phyloP scores from a whole-genome alignment of 768 basidiomycete genomes.

The Kwoniella bestiolae region DNA sequence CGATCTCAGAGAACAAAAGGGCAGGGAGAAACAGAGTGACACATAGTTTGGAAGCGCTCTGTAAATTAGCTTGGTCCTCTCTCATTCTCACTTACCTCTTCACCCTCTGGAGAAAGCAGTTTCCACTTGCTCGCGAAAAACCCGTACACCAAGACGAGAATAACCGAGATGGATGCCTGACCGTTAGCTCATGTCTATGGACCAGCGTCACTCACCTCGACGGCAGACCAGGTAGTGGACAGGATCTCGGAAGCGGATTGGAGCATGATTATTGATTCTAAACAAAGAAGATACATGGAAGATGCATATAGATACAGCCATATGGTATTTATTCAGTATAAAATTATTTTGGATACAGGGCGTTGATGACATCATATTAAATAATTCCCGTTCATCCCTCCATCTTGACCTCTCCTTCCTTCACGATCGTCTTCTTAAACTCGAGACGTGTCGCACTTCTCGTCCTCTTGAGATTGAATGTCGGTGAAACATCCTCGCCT shows the following conservation, averaged over 20 bases:
- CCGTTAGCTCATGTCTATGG: not conserved
- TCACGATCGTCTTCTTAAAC: slow-evolving; percentile 1
- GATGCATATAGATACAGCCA: no score
- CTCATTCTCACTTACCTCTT: slow-evolving; percentile 24
- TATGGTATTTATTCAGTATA: no score
- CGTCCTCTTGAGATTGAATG: slow-evolving; percentile 15
- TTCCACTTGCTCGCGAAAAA: slow-evolving; percentile 37
- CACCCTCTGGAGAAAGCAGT: slow-evolving; percentile 42
- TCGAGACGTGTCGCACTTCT: slow-evolving; percentile 17
- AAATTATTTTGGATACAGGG: not conserved
- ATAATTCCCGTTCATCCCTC: not conserved
- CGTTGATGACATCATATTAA: slow-evolving; percentile 18
- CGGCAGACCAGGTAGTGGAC: slow-evolving; percentile 41
- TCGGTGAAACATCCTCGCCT: not conserved
- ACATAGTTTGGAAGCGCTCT: slow-evolving; percentile 46
- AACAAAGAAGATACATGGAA: not conserved
- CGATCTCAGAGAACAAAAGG: slow-evolving; percentile 56
- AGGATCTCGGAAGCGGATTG: slow-evolving; percentile 27
- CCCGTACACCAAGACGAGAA: slow-evolving; percentile 50
- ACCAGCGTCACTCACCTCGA: slow-evolving; percentile 23
- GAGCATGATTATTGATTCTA: not conserved
- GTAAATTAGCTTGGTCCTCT: not conserved
- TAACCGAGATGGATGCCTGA: slow-evolving; percentile 49
- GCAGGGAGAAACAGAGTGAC: slow-evolving; percentile 53
- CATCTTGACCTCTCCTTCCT: slow-evolving; percentile 9